A percentile compares a stretch with the other conserved stretches of the same genome.
Conservation (phyloP, 2,329 filamentous ascomycete species). For the Ophiobolus disseminans region DNA sequence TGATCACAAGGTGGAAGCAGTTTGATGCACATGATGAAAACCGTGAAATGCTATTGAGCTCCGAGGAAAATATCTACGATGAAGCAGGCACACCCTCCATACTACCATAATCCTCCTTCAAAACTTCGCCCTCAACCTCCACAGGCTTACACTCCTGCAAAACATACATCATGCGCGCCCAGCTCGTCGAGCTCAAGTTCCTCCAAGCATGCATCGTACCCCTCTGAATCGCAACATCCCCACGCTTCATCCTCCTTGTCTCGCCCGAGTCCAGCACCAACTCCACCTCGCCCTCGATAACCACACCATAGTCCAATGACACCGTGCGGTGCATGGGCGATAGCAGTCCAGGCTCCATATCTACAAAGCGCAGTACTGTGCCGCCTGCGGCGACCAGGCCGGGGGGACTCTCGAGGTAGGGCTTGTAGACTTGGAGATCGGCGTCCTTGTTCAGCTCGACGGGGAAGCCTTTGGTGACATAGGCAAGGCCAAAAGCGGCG, state of each 20-base stretch:
- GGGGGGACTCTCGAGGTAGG: slow-evolving; percentile 53
- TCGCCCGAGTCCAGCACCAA: slow-evolving; percentile 48
- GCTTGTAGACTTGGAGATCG: slow-evolving; percentile 56
- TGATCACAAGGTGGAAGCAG: neutral
- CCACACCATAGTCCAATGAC: slow-evolving; percentile 48
- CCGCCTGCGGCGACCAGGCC: slow-evolving; percentile 57
- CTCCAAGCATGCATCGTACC: slow-evolving; percentile 51
- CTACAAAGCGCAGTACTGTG: slow-evolving; percentile 53
- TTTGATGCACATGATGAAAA: no score
- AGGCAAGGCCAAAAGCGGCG: slow-evolving; percentile 55
- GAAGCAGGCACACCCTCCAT: slow-evolving; percentile 42
- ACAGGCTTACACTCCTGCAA: slow-evolving; percentile 38
- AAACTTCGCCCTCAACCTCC: slow-evolving; percentile 27
- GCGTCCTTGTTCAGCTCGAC: slow-evolving; percentile 53
- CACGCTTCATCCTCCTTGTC: slow-evolving; percentile 40
- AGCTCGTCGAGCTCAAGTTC: slow-evolving; percentile 35
- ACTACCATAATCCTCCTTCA: slow-evolving; percentile 39
- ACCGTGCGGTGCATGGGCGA: slow-evolving; percentile 51
- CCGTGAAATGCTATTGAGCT: neutral
- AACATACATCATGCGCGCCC: slow-evolving; percentile 43
- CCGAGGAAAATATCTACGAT: slow-evolving; percentile 16
- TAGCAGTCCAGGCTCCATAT: slow-evolving; percentile 36
- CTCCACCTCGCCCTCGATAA: slow-evolving; percentile 49
- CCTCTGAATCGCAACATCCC: slow-evolving; percentile 47
- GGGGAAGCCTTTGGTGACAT: slow-evolving; percentile 58